Evolutionary conservation across 192 early-diverging fungal species (phyloP), one percentile per base, ranked within the genome.

Genomic region (Backusella westeae): DNA sequence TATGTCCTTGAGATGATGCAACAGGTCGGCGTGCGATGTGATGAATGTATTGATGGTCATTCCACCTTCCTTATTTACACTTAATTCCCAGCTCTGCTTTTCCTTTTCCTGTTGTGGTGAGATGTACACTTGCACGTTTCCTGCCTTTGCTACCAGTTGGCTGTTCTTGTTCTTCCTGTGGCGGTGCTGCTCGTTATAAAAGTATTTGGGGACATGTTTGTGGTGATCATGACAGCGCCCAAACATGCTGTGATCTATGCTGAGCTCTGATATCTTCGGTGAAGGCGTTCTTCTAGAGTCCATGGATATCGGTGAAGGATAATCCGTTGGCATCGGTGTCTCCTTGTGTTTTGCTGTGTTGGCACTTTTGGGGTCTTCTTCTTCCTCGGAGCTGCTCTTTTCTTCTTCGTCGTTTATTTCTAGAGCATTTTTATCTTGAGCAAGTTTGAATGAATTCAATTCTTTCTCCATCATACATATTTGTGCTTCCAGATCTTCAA

Each of bases 401-500:
- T 29, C 56, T 15, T 29, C 26, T 14, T 29, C 23, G 3, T 59
- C 23, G 19, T 0, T 69, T 38, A 35, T 17, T 38, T 69, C 68
- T 38, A 38, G 9, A 69, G 36, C n/a, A 23, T 23, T 21, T 9
- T 69, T n/a, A 35, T 38, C 19, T 39, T 69, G 14, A 15, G 17
- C 35, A 23, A 69, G 36, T 69, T 69, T 69, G 12, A 69, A 69
- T 23, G 35, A 4, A 69, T 9, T 21, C 19, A 74, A n/a, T 29
- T 74, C 56, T 17, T 74, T 74, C 53, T 74, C 53, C 53, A 74
- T 74, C 17, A 34, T 56, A 34, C 34, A 59, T 63, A 74, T 56
- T 63, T 63, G 29, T 19, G 35, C 23, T 6, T 74, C 32, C 17
- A 74, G 52, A 12, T 15, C 12, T 35, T 75, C 32, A 4, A 69